Evolutionary conservation across 2,329 filamentous ascomycete species (phyloP), one percentile per base, ranked within the genome.

Genomic region (Talaromyces amestolkiae): DNA sequence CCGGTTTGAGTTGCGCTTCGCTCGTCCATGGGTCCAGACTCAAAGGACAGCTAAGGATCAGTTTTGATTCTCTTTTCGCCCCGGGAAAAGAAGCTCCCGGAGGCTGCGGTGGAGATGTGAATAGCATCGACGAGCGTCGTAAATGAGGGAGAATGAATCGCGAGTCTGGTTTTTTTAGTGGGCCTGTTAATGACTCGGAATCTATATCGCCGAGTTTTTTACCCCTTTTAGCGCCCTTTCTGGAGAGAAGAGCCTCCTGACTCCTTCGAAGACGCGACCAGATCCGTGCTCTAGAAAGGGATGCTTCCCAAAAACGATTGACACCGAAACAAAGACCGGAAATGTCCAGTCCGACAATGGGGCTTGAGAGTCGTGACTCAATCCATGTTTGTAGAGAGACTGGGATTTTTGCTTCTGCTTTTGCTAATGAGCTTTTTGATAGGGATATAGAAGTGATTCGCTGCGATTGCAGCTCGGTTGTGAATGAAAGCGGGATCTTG

Each of bases 261-360:
- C 71, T 72, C n/a, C 69, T 64, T 35, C 75, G 72, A 39, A 78
- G 70, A 41, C 72, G 69, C 35, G 74, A 70, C 77, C 79, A 80
- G 58, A 80, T 61, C 41, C 71, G 72, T 24, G 78, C 76, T 5
- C 78, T 77, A n/a, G 70, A 72, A 13, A 80, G 64, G 41, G 71
- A 68, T 6, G 74, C 74, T 70, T 79, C 78, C 78, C 78, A 80
- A 66, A 79, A 80, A 6, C 76, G 73, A 61, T 76, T 77, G 49
- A 79, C 73, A 3, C 78, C 79, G 73, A 76, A 78, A 65, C 78
- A 80, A 17, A 81, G 70, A 15, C 77, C 78, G 6, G 78, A 74
- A 43, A 80, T 69, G 60, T 80, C 77, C 3, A 76, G 72, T 33
- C 73, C 72, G 19, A 77, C 61, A 22, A 80, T 72, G 7, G 73